Evolutionary conservation across 2,329 filamentous ascomycete genomes (phyloP).

Genomic region (Paecilomyces variotii): DNA sequence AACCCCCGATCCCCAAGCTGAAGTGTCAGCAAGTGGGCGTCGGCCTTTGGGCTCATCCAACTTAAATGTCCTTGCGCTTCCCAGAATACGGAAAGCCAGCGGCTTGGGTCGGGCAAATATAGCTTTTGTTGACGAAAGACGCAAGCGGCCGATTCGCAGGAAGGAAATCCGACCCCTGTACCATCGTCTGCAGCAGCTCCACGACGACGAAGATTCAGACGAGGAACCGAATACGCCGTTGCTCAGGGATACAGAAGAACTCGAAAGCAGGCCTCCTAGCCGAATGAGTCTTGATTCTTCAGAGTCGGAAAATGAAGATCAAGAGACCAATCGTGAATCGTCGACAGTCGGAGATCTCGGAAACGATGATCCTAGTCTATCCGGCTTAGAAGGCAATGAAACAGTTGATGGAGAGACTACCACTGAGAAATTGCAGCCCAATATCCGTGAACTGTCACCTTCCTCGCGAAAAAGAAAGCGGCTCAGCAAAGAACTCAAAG

Average conservation of each 20-base stretch:
- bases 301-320: conserved; percentile 42
- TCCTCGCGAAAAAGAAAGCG: conserved; percentile 66
- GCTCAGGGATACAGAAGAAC: conserved; percentile 72
- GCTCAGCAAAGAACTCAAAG: conserved; percentile 58
- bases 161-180: conserved; percentile 72
- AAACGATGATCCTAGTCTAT: conserved; percentile 8
- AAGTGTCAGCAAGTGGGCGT: conserved; percentile 36
- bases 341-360: conserved; percentile 13
- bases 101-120: conserved; percentile 51
- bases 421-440: conserved; percentile 17
- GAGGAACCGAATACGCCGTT: conserved; percentile 65
- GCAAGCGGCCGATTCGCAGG: conserved; percentile 46
- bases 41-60: conserved; percentile 25
- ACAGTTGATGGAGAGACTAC: conserved; percentile 14
- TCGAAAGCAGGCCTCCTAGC: conserved; percentile 72
- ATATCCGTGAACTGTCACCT: conserved; percentile 45
- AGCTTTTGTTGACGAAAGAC: conserved; percentile 62
- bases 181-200: conserved; percentile 65
- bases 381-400: conserved; percentile 10
- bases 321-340: conserved; percentile 14
- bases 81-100: conserved; percentile 63
- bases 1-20: conserved; percentile 49
- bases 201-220: conserved; percentile 76
- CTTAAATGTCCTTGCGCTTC: conserved; percentile 57
- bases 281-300: conserved; percentile 51